A percentile compares a stretch with the other conserved stretches of the same genome.
phyloP scores from a whole-genome alignment of 306 rosid species.

The Dryas octopetala region DNA sequence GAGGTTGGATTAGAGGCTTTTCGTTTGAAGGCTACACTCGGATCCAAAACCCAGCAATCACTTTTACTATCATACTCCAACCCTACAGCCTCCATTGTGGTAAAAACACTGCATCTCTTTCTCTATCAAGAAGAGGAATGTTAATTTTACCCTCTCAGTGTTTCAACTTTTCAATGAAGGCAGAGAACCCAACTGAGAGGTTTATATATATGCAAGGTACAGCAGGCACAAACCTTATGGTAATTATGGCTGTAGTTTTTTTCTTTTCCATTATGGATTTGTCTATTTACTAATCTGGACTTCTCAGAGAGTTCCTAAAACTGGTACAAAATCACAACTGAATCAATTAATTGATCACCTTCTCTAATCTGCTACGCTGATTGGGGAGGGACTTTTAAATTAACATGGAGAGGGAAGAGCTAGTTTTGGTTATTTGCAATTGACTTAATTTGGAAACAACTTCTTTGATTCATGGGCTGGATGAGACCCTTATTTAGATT shows the following conservation, averaged over 20 bases:
- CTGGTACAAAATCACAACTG: too few species aligned
- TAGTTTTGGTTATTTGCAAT: neutral
- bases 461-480: neutral
- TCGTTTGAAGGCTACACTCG: neutral
- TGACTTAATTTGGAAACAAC: neutral
- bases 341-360: neutral
- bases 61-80: neutral
- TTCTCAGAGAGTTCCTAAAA: too few species aligned
- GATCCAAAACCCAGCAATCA: conserved; percentile 29
- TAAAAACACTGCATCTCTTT: too few species aligned
- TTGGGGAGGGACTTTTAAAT: neutral
- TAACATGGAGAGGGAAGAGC: neutral
- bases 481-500: neutral
- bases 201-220: neutral
- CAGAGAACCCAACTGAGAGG: too few species aligned
- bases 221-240: neutral
- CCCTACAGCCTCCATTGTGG: conserved; percentile 9
- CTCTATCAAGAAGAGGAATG: neutral
- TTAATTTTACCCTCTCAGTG: neutral
- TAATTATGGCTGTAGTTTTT: neutral
- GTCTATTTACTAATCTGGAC: too few species aligned
- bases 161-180: too few species aligned
- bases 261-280: neutral
- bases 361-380: neutral
- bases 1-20: neutral